Conservation (phyloP, 352 stramenopile species). For the Elongisporangium anandrum region DNA sequence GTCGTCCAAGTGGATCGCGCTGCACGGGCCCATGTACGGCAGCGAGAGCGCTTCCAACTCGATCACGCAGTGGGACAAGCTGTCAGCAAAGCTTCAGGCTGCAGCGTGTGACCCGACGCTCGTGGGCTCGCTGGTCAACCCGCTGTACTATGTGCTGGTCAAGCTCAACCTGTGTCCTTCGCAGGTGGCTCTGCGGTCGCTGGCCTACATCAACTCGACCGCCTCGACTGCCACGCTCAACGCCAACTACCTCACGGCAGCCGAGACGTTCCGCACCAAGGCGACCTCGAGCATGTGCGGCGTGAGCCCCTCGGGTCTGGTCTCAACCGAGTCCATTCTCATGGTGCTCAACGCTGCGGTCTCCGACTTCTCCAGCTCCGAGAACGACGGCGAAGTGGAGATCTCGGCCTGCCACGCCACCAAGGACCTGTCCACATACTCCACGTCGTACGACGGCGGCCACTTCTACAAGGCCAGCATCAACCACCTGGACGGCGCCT, state of each 20-base stretch:
- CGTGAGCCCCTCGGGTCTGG: slow-evolving; percentile 14
- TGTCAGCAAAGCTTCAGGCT: slow-evolving; percentile 7
- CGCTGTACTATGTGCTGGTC: slow-evolving; percentile 10
- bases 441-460: no score
- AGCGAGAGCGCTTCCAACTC: slow-evolving; percentile 11
- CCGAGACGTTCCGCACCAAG: slow-evolving; percentile 6
- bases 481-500: no score
- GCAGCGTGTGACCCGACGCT: slow-evolving; percentile 8
- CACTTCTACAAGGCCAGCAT: no score
- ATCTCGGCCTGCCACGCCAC: no score
- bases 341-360: no score
- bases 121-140: slow-evolving; percentile 7
- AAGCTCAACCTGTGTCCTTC: slow-evolving; percentile 14
- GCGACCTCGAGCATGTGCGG: slow-evolving; percentile 18
- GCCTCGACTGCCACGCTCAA: no score
- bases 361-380: no score
- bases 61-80: slow-evolving; percentile 9
- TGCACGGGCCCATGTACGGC: slow-evolving; percentile 30
- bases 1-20: slow-evolving; percentile 34
- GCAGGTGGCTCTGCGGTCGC: slow-evolving; percentile 10
- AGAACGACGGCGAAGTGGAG: no score
- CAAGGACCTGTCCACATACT: no score
- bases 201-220: slow-evolving; percentile 6
- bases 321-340: slow-evolving; percentile 13
- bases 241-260: slow-evolving; percentile 7